phyloP scores from a whole-genome alignment of 192 early-diverging fungal genomes.

The Geosiphon pyriformis region DNA sequence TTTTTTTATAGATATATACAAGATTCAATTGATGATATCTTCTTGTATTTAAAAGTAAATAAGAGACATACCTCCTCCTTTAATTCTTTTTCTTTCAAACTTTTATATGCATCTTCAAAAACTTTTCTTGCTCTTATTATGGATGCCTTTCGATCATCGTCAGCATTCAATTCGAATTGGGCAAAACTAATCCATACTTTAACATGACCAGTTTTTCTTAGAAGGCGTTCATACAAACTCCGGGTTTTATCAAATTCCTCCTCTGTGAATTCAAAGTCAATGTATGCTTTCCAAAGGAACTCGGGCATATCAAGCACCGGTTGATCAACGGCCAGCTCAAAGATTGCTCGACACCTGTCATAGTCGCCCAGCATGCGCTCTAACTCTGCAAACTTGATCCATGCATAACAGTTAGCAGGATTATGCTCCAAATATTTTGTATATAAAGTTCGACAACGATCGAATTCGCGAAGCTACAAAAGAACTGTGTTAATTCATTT shows the following conservation, averaged over 20 bases:
- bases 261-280: slow-evolving; percentile 88
- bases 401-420: slow-evolving; percentile 81
- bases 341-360: slow-evolving; percentile 80
- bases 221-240: slow-evolving; percentile 74
- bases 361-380: slow-evolving; percentile 81
- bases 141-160: slow-evolving; percentile 39
- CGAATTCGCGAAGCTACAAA: slow-evolving; percentile 78
- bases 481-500: not conserved
- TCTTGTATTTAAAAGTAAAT: not conserved
- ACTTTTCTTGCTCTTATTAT: slow-evolving; percentile 59
- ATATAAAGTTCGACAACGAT: slow-evolving; percentile 85
- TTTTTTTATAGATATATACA: too few relatives aligned
- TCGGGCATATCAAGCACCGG: slow-evolving; percentile 96
- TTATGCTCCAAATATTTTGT: slow-evolving; percentile 88
- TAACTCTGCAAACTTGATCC: slow-evolving; percentile 96
- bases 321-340: slow-evolving; percentile 88
- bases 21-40: too few relatives aligned
- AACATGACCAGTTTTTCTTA: slow-evolving; percentile 87
- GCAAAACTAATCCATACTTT: slow-evolving; percentile 97
- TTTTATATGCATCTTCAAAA: slow-evolving; percentile 69
- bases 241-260: slow-evolving; percentile 77
- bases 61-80: slow-evolving; percentile 68
- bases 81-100: slow-evolving; percentile 59
- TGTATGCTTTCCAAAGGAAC: slow-evolving; percentile 96
- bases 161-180: slow-evolving; percentile 73